Evolutionary conservation across 1,284 basidiomycete species (phyloP), one percentile per base, ranked within the genome.

Genomic region (Cutaneotrichosporon cutaneum): DNA sequence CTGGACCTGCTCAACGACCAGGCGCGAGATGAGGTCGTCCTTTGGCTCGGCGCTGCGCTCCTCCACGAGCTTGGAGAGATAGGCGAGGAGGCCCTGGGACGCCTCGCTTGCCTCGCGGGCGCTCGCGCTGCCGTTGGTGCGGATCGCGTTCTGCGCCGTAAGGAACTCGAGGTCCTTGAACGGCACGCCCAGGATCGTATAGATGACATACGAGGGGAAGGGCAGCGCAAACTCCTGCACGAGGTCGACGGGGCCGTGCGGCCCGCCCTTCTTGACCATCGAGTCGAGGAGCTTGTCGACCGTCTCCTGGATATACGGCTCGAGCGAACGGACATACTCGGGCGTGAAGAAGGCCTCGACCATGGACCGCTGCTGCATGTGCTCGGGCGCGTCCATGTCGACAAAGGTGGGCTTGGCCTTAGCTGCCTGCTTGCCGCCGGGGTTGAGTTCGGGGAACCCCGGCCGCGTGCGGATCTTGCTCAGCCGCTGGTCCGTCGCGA

Each of bases 381-480:
- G 60, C n/a, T 62, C 52, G 2, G 60, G 60, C 18, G 55, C 50
- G 45, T 62, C 60, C 60, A 62, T 62, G 56, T 62, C 60, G 44
- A 62, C 60, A 44, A 62, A 62, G 7, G 60, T 62, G 2, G 60
- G 60, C 56, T 54, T 58, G 14, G 56, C 56, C 56, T 62, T 57
- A 9, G 60, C 60, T 4, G 60, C 60, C 42, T 52, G 16, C 50
- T 59, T 59, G 32, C 61, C 61, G 32, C 54, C 58, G 1, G 61
- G 48, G 33, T 26, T 66, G 53, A 71, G 69, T 56, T 62, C 60
- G 33, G 60, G 60, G 47, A 62, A 62, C 4, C 60, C 60, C 1
- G 60, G 52, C 33, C 56, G 60, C 3, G 60, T 62, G 60, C 60
- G 60, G 21, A 62, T 56, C 32, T 62, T 62, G 8, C 52, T 54